phyloP scores from a whole-genome alignment of 768 basidiomycete genomes.

The Collybia sordida region DNA sequence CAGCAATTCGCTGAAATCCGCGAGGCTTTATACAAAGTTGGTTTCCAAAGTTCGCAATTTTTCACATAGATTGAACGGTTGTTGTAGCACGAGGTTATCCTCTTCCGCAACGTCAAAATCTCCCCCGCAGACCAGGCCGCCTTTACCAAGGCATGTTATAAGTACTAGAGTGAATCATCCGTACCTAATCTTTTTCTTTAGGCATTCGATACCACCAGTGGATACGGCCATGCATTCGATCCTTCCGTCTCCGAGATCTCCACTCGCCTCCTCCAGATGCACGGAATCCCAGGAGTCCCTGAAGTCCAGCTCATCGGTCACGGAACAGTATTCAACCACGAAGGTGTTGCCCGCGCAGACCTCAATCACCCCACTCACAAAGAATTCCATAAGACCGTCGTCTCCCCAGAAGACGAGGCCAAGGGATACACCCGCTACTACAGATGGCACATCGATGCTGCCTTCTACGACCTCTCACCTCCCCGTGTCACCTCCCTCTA shows the following conservation, averaged over 20 bases:
- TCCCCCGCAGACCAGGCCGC: constrained; percentile 83
- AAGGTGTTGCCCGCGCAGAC: constrained; percentile 72
- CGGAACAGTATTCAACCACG: constrained; percentile 75
- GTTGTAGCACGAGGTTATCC: constrained; percentile 61
- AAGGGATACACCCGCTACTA: constrained; percentile 81
- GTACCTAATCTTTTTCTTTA: background rate
- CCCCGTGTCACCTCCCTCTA: constrained; percentile 87
- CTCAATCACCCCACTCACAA: constrained; percentile 86
- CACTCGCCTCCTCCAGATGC: constrained; percentile 85
- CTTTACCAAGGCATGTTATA: constrained; percentile 66
- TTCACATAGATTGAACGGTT: background rate
- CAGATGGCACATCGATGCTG: constrained; percentile 92
- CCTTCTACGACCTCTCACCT: constrained; percentile 71
- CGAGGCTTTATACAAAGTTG: constrained; percentile 75
- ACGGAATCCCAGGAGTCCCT: constrained; percentile 84
- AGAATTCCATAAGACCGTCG: constrained; percentile 80
- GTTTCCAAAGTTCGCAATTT: constrained; percentile 6
- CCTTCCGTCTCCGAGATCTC: constrained; percentile 50
- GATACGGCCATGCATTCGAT: constrained; percentile 66
- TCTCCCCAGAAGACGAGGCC: constrained; percentile 72
- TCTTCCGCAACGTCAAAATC: constrained; percentile 69
- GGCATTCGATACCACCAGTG: constrained; percentile 4
- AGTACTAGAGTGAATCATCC: background rate
- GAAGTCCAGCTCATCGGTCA: constrained; percentile 94
- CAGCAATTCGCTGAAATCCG: constrained; percentile 67